Base-by-base conservation (phyloP, 177 flowering plant genomes). In the Vitis hybrid region DNA sequence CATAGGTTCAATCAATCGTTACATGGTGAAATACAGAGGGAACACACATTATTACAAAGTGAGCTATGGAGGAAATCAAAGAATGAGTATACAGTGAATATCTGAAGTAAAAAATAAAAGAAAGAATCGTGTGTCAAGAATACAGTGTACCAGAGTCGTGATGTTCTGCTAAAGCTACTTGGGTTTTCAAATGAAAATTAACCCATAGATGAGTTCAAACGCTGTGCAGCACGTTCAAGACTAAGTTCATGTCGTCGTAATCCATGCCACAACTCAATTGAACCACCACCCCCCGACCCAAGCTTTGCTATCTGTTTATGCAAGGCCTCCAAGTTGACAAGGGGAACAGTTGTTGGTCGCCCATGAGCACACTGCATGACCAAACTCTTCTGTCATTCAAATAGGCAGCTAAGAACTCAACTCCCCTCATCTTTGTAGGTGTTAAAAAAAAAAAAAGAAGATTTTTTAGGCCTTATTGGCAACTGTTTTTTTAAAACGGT, bases 281-380 rank as follows among this genome's bases (percentile, higher is more conserved):
- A 64, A 63, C 68, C 66, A 2, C 60, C 80, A 58, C 73, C 68
- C 51, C 55, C 65, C 53, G n/a, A 60, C 55, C 76, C 74, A 59
- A 90, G 84, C 73, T 80, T 82, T 0, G 81, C 71, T 66, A 93
- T 82, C 84, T 87, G 89, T 77, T 80, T 82, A 71, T 87, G 99
- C 84, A 96, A 77, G 32, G 86, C 87, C 62, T 78, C 85, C 86
- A 96, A 74, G 81, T 88, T 83, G 65, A 96, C 93, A 9, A 96
- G 79, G 13, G 99, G 98, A 15, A 77, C 94, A 32, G 94, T 93
- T 1, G 98, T 96, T 9, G 99, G 99, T 24, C 99, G 84, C 61
- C 99, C 99, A 81, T 93, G 99, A 77, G 99, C 99, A 84, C 99
- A 96, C 99, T 93, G 84, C 80, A 85, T 27, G 17, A 66, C 46